A percentile compares a stretch with the other conserved stretches of the same genome.
Conservation (phyloP, 2,329 filamentous ascomycete species). For the Gnomoniopsis smithogilvyi region DNA sequence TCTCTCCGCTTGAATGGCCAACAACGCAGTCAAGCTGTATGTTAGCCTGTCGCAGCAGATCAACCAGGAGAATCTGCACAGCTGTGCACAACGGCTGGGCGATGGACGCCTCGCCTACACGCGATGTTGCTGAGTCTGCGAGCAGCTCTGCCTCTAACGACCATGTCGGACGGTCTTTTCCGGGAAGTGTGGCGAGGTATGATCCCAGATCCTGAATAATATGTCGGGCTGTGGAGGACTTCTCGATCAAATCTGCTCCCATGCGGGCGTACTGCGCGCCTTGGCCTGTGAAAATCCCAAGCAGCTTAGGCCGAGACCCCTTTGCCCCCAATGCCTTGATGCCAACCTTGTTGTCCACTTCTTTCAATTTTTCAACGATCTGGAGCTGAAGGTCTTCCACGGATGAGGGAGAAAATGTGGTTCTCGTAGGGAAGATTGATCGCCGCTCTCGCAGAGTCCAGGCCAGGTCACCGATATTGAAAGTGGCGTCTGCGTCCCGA, state of each 20-base stretch:
- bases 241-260: constrained; percentile 28
- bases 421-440: constrained; percentile 24
- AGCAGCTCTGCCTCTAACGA: constrained; percentile 7
- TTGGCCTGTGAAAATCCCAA: constrained; percentile 31
- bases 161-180: constrained; percentile 3
- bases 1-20: constrained; percentile 26
- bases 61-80: constrained; percentile 35
- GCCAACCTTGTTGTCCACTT: neutral
- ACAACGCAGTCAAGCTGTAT: constrained; percentile 24
- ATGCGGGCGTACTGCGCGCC: constrained; percentile 32
- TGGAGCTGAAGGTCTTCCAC: neutral
- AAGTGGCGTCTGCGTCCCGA: constrained; percentile 4
- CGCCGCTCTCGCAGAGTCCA: constrained; percentile 24
- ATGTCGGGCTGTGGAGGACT: constrained; percentile 20
- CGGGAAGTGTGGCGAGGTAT: neutral
- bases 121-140: constrained; percentile 1
- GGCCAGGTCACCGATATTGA: constrained; percentile 22
- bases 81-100: constrained; percentile 32
- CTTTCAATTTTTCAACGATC: neutral
- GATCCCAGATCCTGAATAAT: constrained; percentile 1
- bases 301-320: neutral
- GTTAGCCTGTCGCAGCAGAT: constrained; percentile 25
- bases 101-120: constrained; percentile 14
- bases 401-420: constrained; percentile 21
- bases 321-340: neutral